Percentiles rank a stretch among this genome's conserved stretches.
phyloP scores from a whole-genome alignment of 371 early-diverging fungal genomes.

The Mucor saturninus region DNA sequence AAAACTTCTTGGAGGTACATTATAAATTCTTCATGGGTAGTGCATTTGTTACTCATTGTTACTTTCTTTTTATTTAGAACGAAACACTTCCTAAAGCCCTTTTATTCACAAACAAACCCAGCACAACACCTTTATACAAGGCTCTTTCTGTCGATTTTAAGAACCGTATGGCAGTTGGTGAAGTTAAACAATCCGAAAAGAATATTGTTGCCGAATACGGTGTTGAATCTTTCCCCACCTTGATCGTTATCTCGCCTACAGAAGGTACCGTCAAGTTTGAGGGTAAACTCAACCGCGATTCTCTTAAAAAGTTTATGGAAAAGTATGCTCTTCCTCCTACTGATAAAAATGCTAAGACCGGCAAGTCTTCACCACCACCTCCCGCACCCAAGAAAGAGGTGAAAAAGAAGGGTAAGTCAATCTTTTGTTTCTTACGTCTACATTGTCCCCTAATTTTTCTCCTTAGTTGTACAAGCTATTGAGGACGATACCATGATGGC shows the following conservation, averaged over 20 bases:
- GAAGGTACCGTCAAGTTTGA: conserved; percentile 37
- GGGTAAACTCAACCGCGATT: conserved; percentile 64
- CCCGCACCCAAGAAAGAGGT: conserved; percentile 10
- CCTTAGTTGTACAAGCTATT: conserved; percentile 22
- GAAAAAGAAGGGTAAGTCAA: conserved; percentile 25
- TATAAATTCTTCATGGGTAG: too few relatives aligned
- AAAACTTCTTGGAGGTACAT: conserved; percentile 63
- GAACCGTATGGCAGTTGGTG: conserved; percentile 73
- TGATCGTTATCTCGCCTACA: conserved; percentile 61
- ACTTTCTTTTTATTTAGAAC: conserved; percentile 29
- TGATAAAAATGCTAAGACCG: conserved; percentile 8
- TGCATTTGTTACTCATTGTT: too few relatives aligned
- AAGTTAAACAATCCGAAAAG: conserved; percentile 65
- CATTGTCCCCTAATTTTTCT: background rate
- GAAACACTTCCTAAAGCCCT: conserved; percentile 68
- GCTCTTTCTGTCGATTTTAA: conserved; percentile 80
- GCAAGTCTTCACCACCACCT: conserved; percentile 18
- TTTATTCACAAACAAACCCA: conserved; percentile 76
- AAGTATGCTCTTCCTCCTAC: conserved; percentile 52
- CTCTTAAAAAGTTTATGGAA: conserved; percentile 60
- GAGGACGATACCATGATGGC: conserved; percentile 16
- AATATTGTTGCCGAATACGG: conserved; percentile 57
- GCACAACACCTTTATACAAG: conserved; percentile 82
- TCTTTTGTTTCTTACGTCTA: background rate
- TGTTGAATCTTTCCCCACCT: conserved; percentile 64